These are phyloP conservation scores for Metschnikowia sp. DNA, from an alignment of 805 yeast species.

Conservation along the genomic window DNA sequence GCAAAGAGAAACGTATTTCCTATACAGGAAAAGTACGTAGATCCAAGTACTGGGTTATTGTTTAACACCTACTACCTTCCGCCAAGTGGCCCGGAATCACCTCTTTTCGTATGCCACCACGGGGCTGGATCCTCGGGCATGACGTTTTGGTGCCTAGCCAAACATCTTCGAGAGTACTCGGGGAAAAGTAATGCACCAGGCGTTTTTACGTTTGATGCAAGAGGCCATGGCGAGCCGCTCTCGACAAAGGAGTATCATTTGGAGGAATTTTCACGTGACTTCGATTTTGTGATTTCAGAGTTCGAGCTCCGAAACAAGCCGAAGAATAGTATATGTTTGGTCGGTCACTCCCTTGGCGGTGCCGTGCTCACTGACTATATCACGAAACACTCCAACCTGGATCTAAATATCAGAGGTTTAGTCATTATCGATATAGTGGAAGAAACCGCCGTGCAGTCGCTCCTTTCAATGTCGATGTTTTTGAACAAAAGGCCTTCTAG, in stretches of 20 bases:
- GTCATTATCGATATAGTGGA: constrained; percentile 89
- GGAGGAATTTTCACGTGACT: constrained; percentile 56
- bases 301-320: constrained; percentile 26
- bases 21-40: constrained; percentile 16
- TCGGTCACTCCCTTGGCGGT: constrained; percentile 95
- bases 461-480: constrained; percentile 64
- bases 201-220: constrained; percentile 66
- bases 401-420: constrained; percentile 54
- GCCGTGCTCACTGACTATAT: constrained; percentile 64
- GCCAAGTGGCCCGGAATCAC: constrained; percentile 42
- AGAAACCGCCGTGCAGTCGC: constrained; percentile 77
- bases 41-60: constrained; percentile 7
- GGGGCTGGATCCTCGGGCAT: constrained; percentile 93
- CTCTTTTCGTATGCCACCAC: constrained; percentile 77
- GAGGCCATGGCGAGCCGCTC: constrained; percentile 72
- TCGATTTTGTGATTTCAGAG: constrained; percentile 42
- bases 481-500: constrained; percentile 59
- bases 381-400: constrained; percentile 16
- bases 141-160: constrained; percentile 62
- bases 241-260: constrained; percentile 36
- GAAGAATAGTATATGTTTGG: constrained; percentile 42
- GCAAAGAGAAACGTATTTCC: constrained; percentile 14
- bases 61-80: constrained; percentile 53
- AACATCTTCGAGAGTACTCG: constrained; percentile 20
- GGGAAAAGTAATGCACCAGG: constrained; percentile 42